Conservation (phyloP, 148 eudicot genomes). For the Beta vulgaris region DNA sequence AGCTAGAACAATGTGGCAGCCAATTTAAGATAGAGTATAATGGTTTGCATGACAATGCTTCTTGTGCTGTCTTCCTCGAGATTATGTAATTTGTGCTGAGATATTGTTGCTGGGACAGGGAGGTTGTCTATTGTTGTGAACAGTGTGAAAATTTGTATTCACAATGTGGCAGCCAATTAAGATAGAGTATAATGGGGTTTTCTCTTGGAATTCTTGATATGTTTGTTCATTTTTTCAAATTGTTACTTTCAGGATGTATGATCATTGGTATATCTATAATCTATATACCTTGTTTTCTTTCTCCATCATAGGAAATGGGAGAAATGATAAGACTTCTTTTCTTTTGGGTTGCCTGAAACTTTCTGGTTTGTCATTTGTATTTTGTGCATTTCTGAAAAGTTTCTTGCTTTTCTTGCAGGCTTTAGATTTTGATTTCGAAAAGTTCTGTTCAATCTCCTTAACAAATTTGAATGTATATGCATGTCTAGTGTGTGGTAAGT, state of each 20-base stretch:
- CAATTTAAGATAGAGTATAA: background rate
- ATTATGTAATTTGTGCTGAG: background rate
- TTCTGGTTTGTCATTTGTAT: background rate
- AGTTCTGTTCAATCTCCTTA: slow-evolving; percentile 85
- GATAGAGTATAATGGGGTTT: too few species aligned
- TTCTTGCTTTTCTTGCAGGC: slow-evolving; percentile 47
- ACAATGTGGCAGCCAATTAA: too few species aligned
- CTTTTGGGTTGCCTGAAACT: too few species aligned
- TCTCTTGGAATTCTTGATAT: background rate
- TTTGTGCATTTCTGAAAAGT: background rate
- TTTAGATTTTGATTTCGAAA: slow-evolving; percentile 96
- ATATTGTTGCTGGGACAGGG: background rate
- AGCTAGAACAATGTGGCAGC: too few species aligned
- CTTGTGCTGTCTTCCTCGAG: background rate
- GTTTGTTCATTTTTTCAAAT: background rate
- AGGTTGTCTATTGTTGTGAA: background rate
- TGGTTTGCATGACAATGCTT: background rate
- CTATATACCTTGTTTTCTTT: background rate
- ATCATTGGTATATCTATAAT: background rate
- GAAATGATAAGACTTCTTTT: too few species aligned
- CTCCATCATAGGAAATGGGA: background rate
- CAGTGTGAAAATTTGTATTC: background rate
- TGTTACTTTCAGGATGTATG: background rate
- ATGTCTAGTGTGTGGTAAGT: slow-evolving; percentile 94
- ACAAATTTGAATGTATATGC: slow-evolving; percentile 94